phyloP scores from a whole-genome alignment of 2,329 filamentous ascomycete species.

The Aschersonia sp. region DNA sequence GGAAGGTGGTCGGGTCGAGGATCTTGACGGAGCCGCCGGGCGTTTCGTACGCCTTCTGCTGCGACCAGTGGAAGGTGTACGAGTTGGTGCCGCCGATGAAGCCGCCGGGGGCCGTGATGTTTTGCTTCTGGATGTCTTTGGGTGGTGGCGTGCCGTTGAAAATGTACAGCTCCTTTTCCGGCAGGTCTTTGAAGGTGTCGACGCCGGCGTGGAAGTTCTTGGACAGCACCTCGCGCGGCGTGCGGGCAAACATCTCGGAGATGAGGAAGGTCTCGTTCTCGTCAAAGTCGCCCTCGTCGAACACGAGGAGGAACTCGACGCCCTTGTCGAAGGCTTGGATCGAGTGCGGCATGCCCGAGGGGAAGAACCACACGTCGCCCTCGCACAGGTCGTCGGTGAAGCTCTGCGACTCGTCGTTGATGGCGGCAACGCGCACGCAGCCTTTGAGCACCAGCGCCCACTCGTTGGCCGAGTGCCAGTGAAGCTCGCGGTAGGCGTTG shows the following conservation, averaged over 20 bases:
- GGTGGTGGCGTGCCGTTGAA: conserved; percentile 36
- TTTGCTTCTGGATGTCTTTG: conserved; percentile 28
- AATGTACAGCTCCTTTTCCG: conserved; percentile 33
- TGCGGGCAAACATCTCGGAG: conserved; percentile 35
- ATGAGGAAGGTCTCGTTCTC: conserved; percentile 47
- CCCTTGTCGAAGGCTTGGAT: conserved; percentile 41
- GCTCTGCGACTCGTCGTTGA: conserved; percentile 34
- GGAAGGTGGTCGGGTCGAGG: conserved; percentile 41
- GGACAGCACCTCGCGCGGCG: conserved; percentile 35
- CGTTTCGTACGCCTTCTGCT: conserved; percentile 32
- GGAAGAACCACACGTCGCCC: conserved; percentile 24
- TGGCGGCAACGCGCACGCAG: conserved; percentile 32
- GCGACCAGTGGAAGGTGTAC: conserved; percentile 37
- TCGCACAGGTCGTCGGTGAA: conserved; percentile 30
- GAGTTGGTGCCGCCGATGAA: conserved; percentile 20
- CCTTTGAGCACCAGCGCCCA: conserved; percentile 41
- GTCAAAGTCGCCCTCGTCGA: conserved; percentile 42
- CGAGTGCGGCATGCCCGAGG: conserved; percentile 32
- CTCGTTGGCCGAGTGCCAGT: conserved; percentile 43
- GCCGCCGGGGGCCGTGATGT: conserved; percentile 29
- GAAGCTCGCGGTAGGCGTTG: conserved; percentile 45
- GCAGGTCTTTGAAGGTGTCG: conserved; percentile 31
- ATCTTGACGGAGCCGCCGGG: conserved; percentile 46
- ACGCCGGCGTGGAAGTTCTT: conserved; percentile 37
- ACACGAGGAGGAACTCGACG: conserved; percentile 44